These are phyloP conservation scores for Royoungia palumana DNA, from an alignment of 768 basidiomycete species.

Conservation along the genomic window DNA sequence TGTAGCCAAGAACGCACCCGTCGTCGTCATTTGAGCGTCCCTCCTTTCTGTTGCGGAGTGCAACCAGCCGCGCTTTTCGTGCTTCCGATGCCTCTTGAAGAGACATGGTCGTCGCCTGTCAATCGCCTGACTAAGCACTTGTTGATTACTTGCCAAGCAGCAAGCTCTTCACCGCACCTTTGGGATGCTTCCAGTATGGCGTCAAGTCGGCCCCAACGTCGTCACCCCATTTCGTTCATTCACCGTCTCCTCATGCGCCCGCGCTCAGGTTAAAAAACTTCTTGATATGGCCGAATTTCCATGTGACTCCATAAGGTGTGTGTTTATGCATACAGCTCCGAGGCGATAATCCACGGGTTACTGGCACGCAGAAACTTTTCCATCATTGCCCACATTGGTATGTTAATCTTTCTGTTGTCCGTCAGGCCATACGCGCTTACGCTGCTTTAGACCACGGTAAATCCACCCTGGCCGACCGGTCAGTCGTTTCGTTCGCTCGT, in stretches of 20 bases:
- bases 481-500: conserved; percentile 21
- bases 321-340: not conserved
- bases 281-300: conserved; percentile 60
- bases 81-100: conserved; percentile 76
- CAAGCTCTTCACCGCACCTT: not conserved
- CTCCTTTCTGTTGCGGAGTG: conserved; percentile 70
- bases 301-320: conserved; percentile 65
- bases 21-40: conserved; percentile 44
- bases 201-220: conserved; percentile 17
- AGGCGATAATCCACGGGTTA: not conserved
- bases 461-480: conserved; percentile 89
- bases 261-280: conserved; percentile 30
- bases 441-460: conserved; percentile 81
- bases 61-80: conserved; percentile 76
- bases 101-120: conserved; percentile 41
- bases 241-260: conserved; percentile 29
- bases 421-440: conserved; percentile 2
- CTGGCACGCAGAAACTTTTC: conserved; percentile 71
- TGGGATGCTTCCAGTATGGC: conserved; percentile 26
- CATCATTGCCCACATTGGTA: conserved; percentile 94
- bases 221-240: conserved; percentile 19
- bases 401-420: not conserved
- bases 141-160: conserved; percentile 9
- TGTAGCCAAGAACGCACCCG: conserved; percentile 35
- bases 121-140: conserved; percentile 33